Evolutionary conservation across 2,329 filamentous ascomycete species (phyloP).

Genomic region (Penicillium sp.): DNA sequence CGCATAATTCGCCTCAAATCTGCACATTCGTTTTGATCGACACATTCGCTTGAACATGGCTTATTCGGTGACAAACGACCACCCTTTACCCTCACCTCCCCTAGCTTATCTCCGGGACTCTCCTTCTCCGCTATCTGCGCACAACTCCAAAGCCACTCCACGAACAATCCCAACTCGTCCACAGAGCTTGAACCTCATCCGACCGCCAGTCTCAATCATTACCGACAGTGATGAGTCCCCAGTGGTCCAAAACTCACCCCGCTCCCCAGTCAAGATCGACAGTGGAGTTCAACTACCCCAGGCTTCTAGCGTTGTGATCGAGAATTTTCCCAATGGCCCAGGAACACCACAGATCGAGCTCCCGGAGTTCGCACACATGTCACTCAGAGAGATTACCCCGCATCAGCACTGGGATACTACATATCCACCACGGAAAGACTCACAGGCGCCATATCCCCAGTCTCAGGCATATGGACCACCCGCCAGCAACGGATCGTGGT

Average conservation of each 20-base stretch:
- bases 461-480: slow-evolving; percentile 28
- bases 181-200: slow-evolving; percentile 20
- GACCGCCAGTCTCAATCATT: slow-evolving; percentile 26
- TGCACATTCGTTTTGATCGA: slow-evolving; percentile 5
- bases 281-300: slow-evolving; percentile 25
- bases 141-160: slow-evolving; percentile 21
- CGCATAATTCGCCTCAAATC: neutral
- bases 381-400: slow-evolving; percentile 25
- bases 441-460: slow-evolving; percentile 15
- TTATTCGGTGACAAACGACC: neutral
- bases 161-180: slow-evolving; percentile 24
- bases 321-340: slow-evolving; percentile 26
- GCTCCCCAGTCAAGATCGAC: slow-evolving; percentile 38
- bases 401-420: slow-evolving; percentile 18
- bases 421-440: slow-evolving; percentile 29
- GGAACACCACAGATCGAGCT: slow-evolving; percentile 25
- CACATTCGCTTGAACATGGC: neutral
- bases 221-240: slow-evolving; percentile 22
- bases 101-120: slow-evolving; percentile 45
- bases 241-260: slow-evolving; percentile 31
- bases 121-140: slow-evolving; percentile 24
- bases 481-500: slow-evolving; percentile 38
- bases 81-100: slow-evolving; percentile 40
- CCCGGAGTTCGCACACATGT: slow-evolving; percentile 27
- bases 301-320: slow-evolving; percentile 29